These are phyloP conservation scores for Saturnispora bothae DNA, from an alignment of 805 yeast species.

Conservation along the genomic window DNA sequence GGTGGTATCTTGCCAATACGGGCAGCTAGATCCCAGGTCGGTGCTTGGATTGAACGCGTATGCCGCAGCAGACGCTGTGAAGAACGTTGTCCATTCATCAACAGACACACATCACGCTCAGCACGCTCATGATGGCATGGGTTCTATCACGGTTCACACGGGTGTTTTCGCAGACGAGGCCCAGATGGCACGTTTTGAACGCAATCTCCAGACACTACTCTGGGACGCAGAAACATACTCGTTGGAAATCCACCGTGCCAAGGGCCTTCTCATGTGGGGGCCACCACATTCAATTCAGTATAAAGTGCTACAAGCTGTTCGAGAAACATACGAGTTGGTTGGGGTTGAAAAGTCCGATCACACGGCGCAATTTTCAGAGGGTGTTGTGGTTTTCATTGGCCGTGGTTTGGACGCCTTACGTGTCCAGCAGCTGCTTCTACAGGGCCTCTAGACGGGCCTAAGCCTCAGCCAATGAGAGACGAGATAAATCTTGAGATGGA, in stretches of 20 bases:
- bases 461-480: constrained; percentile 12
- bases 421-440: too few relatives aligned
- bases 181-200: constrained; percentile 40
- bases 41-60: neutral
- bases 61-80: too few relatives aligned
- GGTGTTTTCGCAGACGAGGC: constrained; percentile 17
- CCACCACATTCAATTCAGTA: constrained; percentile 30
- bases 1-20: neutral
- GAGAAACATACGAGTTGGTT: constrained; percentile 76
- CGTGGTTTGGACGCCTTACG: constrained; percentile 12
- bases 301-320: constrained; percentile 87
- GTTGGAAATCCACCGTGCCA: constrained; percentile 70
- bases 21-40: neutral
- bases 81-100: constrained; percentile 17
- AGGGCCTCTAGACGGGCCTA: too few relatives aligned
- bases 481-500: too few relatives aligned
- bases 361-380: neutral
- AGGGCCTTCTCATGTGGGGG: constrained; percentile 52
- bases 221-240: constrained; percentile 51
- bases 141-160: too few relatives aligned
- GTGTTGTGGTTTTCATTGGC: constrained; percentile 23
- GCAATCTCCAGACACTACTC: constrained; percentile 55
- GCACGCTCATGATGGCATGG: too few relatives aligned
- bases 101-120: too few relatives aligned
- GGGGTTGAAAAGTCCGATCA: neutral